Conservation (phyloP, 352 stramenopile genomes). For the Aphanomyces astaci region DNA sequence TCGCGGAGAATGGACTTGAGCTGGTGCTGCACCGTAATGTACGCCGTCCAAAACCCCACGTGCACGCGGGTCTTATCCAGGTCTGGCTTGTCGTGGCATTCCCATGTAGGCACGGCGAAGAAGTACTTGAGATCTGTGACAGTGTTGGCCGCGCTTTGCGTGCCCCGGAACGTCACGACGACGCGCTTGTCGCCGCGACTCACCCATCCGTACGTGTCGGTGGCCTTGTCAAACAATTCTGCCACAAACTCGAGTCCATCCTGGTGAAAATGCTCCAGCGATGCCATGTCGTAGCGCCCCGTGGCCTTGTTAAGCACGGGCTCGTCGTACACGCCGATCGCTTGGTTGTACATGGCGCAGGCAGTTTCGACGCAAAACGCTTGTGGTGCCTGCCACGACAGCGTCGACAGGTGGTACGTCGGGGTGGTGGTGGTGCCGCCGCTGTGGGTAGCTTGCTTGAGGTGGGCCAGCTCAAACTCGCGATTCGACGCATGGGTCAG, state of each 20-base stretch:
- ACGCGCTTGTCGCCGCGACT: constrained; percentile 38
- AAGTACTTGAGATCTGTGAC: constrained; percentile 22
- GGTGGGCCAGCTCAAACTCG: constrained; percentile 21
- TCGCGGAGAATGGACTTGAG: constrained; percentile 64
- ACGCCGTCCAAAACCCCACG: constrained; percentile 72
- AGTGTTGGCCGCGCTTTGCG: constrained; percentile 46
- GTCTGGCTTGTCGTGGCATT: background rate
- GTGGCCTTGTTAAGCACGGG: constrained; percentile 54
- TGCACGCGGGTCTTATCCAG: constrained; percentile 17
- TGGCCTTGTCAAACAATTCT: constrained; percentile 55
- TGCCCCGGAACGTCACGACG: constrained; percentile 22
- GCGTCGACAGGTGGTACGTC: background rate
- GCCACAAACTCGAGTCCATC: constrained; percentile 77
- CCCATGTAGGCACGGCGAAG: constrained; percentile 2
- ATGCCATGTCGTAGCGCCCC: constrained; percentile 65
- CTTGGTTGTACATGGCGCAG: constrained; percentile 65
- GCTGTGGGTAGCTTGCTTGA: constrained; percentile 14
- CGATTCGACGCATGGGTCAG: background rate
- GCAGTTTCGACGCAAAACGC: constrained; percentile 84
- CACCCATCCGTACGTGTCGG: constrained; percentile 70
- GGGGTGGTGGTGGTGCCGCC: background rate
- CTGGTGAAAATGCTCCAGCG: constrained; percentile 36
- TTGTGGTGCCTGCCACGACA: constrained; percentile 30
- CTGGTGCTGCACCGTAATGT: constrained; percentile 67
- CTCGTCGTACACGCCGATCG: constrained; percentile 85